phyloP scores from a whole-genome alignment of 768 basidiomycete species.

The Tulasnella sp. region DNA sequence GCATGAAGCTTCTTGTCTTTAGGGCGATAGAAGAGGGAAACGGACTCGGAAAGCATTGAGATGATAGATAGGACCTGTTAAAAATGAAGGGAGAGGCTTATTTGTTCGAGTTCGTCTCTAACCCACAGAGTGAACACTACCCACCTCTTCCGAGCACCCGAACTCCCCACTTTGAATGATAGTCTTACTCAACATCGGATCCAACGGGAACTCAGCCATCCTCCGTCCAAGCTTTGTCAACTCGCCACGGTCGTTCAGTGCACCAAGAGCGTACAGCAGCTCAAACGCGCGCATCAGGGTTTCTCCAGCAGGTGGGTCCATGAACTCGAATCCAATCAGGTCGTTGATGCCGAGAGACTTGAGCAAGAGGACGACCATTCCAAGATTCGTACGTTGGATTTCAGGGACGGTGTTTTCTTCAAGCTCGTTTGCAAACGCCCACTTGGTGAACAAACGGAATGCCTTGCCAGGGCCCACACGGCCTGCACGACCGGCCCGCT shows the following conservation, averaged over 20 bases:
- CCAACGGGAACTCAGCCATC: conserved; percentile 99
- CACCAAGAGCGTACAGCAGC: conserved; percentile 88
- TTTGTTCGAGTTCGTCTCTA: not conserved
- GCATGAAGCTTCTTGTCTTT: conserved; percentile 98
- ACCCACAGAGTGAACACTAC: conserved; percentile 23
- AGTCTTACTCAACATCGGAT: conserved; percentile 93
- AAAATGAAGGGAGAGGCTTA: not conserved
- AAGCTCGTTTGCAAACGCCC: conserved; percentile 93
- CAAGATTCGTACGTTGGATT: conserved; percentile 97
- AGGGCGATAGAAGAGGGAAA: conserved; percentile 90
- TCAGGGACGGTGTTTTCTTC: conserved; percentile 97
- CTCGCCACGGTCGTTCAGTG: conserved; percentile 92
- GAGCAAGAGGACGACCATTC: conserved; percentile 87
- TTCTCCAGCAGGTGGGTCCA: conserved; percentile 96
- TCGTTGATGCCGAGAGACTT: conserved; percentile 98
- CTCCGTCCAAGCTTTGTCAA: conserved; percentile 92
- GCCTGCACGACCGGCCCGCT: conserved; percentile 93
- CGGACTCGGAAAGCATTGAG: conserved; percentile 92
- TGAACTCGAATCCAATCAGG: conserved; percentile 95
- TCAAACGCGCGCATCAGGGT: conserved; percentile 94
- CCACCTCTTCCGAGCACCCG: conserved; percentile 89
- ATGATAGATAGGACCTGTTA: conserved; percentile 87
- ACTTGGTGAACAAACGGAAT: conserved; percentile 97
- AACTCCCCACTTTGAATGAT: conserved; percentile 95
- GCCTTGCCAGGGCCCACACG: conserved; percentile 97